These are phyloP conservation scores for Microcera coccophila DNA, from an alignment of 2,329 filamentous ascomycete genomes.

Conservation along the genomic window DNA sequence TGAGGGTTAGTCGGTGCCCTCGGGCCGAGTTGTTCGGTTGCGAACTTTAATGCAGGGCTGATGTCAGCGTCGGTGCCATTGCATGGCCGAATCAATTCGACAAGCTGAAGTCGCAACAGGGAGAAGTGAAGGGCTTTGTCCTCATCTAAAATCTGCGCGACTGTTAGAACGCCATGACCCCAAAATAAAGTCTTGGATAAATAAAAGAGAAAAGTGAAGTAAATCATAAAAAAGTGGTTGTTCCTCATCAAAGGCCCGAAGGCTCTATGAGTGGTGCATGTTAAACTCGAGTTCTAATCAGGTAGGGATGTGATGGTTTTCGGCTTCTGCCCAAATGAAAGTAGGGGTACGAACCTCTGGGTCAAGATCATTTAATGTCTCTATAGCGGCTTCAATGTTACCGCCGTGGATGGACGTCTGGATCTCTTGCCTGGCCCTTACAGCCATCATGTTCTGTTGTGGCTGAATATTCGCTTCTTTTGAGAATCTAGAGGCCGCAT, in stretches of 20 bases:
- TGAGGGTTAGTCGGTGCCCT: slow-evolving; percentile 75
- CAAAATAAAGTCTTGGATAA: slow-evolving; percentile 1
- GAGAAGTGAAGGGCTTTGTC: slow-evolving; percentile 84
- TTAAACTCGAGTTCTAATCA: slow-evolving; percentile 90
- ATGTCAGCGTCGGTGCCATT: slow-evolving; percentile 69
- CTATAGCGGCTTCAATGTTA: slow-evolving; percentile 79
- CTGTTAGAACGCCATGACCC: slow-evolving; percentile 9
- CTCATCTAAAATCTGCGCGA: slow-evolving; percentile 75
- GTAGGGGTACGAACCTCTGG: slow-evolving; percentile 68
- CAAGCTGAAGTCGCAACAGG: slow-evolving; percentile 81
- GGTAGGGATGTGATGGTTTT: slow-evolving; percentile 36
- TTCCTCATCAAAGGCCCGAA: slow-evolving; percentile 87
- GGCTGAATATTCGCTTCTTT: slow-evolving; percentile 84
- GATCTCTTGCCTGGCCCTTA: slow-evolving; percentile 76
- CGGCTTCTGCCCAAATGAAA: slow-evolving; percentile 33
- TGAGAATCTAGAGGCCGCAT: slow-evolving; percentile 88
- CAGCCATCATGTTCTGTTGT: slow-evolving; percentile 66
- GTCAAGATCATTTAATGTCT: slow-evolving; percentile 83
- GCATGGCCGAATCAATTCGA: slow-evolving; percentile 84
- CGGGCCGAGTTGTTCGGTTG: slow-evolving; percentile 80
- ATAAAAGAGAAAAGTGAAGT: slow-evolving; percentile 6
- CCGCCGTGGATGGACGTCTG: slow-evolving; percentile 81
- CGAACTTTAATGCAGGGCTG: slow-evolving; percentile 76
- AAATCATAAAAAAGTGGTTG: slow-evolving; percentile 54
- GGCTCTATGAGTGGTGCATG: slow-evolving; percentile 99